Percentiles rank a stretch among this genome's conserved stretches.
Evolutionary conservation across 495 filamentous ascomycete species (phyloP).

Genomic region (Penicillium turbatum): DNA sequence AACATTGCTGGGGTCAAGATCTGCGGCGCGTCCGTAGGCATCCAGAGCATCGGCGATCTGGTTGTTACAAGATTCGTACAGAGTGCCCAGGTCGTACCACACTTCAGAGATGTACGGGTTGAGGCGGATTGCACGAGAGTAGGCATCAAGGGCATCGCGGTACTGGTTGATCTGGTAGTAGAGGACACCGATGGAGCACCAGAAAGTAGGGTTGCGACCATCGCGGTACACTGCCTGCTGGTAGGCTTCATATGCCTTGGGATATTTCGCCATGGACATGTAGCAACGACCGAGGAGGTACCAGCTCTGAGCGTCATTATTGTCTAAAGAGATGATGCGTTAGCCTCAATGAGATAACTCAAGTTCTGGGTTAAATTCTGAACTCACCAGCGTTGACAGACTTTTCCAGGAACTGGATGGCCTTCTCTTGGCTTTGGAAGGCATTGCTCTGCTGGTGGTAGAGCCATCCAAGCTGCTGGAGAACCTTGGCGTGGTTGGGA

Average conservation of each 20-base stretch:
- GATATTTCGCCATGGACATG: slow-evolving; percentile 99
- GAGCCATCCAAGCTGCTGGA: slow-evolving; percentile 97
- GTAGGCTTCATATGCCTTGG: slow-evolving; percentile 98
- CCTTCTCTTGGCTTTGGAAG: slow-evolving; percentile 87
- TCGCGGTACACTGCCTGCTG: slow-evolving; percentile 99
- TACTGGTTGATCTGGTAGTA: slow-evolving; percentile 99
- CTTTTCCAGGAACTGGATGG: slow-evolving; percentile 96
- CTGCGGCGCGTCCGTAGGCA: slow-evolving; percentile 90
- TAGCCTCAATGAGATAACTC: not conserved
- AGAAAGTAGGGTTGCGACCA: slow-evolving; percentile 97
- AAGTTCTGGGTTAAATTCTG: not conserved
- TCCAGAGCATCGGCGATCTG: slow-evolving; percentile 95
- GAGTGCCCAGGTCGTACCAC: slow-evolving; percentile 96
- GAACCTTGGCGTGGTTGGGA: slow-evolving; percentile 94
- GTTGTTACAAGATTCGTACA: slow-evolving; percentile 99
- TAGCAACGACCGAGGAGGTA: slow-evolving; percentile 97
- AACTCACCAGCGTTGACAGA: slow-evolving; percentile 87
- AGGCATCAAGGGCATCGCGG: slow-evolving; percentile 95
- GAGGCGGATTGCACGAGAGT: slow-evolving; percentile 93
- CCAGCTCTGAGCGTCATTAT: slow-evolving; percentile 96
- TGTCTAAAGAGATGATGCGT: slow-evolving; percentile 52
- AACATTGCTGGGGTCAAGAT: slow-evolving; percentile 86
- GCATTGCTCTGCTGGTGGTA: slow-evolving; percentile 91
- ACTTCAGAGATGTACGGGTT: slow-evolving; percentile 99
- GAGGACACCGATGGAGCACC: slow-evolving; percentile 98